Evolutionary conservation across 2,329 filamentous ascomycete genomes (phyloP), one percentile per base, ranked within the genome.

Genomic region (Botrytis cinerea): DNA sequence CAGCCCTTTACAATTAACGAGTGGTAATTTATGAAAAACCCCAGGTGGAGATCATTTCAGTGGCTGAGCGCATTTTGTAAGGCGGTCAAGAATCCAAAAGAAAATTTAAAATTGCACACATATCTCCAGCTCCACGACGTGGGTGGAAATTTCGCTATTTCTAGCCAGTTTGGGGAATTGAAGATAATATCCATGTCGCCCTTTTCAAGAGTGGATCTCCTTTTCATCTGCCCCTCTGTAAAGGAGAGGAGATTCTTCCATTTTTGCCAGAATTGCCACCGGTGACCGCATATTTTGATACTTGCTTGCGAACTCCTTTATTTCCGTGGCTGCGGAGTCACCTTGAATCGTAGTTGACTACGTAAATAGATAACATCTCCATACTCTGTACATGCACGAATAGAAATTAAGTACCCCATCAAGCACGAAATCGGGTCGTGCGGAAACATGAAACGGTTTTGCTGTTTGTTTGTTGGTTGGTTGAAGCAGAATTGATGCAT

Each of bases 381-480:
- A 57, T 57, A 57, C 51, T 57, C n/a, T 57, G 7, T 8, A 57
- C 18, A 57, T 57, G 51, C 51, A 57, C 51, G 4, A 28, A 57
- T 57, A 57, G n/a, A 57, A 18, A 32, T 57, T 57, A 57, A 57
- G 51, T 57, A 57, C 51, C n/a, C 51, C 51, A 14, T 57, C n/a
- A 28, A 57, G n/a, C 51, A 57, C n/a, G 51, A 57, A 57, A 57
- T 57, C 51, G n/a, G 46, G 32, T 54, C 16, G 35, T 54, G 35
- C 64, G 25, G 54, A 61, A 43, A 68, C 48, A 32, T 68, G 66
- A 68, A 68, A 68, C 66, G 66, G 54, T n/a, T 43, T 57, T 38
- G 64, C 14, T n/a, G 9, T 40, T 40, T 54, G 46, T 38, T 67
- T 66, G 63, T 46, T 35, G 32, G n/a, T 18, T 32, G 46, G 22